Conservation (phyloP, 139 green algal genomes). For the Desmodesmus armatus region DNA sequence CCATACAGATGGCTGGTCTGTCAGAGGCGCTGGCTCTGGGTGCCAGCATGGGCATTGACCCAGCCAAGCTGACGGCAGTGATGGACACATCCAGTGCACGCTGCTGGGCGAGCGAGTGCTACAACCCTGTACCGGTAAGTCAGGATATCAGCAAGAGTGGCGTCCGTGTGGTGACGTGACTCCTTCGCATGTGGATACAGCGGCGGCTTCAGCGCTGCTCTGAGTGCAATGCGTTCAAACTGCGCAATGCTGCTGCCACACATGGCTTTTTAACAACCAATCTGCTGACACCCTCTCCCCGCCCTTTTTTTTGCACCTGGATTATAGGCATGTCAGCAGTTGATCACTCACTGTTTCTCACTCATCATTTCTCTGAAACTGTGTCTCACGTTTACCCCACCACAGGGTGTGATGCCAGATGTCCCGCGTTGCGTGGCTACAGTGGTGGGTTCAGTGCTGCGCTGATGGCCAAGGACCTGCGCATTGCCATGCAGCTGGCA, state of each 20-base stretch:
- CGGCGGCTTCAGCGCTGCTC: conserved; percentile 39
- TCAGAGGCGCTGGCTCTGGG: conserved; percentile 55
- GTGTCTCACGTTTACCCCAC: not conserved
- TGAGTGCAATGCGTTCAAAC: conserved; percentile 52
- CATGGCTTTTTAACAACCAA: no score
- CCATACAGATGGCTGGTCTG: conserved; percentile 52
- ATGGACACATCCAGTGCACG: conserved; percentile 26
- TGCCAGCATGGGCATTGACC: conserved; percentile 41
- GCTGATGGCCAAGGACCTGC: conserved; percentile 58
- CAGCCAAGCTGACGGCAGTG: conserved; percentile 31
- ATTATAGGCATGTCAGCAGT: no score
- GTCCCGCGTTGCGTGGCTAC: conserved; percentile 41
- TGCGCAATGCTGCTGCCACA: conserved; percentile 41
- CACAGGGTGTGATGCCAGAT: conserved; percentile 39
- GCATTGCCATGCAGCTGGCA: conserved; percentile 42
- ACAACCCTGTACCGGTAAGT: conserved; percentile 46
- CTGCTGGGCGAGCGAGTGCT: conserved; percentile 36
- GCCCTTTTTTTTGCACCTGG: no score
- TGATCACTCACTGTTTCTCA: no score
- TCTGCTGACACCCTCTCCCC: no score
- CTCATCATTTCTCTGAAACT: no score
- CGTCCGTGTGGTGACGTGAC: no score
- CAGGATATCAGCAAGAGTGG: no score
- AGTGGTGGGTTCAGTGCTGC: conserved; percentile 37
- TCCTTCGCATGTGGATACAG: conserved; percentile 42